These are phyloP conservation scores for Yamadazyma sp. DNA, from an alignment of 1,139 yeast species.

Conservation along the genomic window DNA sequence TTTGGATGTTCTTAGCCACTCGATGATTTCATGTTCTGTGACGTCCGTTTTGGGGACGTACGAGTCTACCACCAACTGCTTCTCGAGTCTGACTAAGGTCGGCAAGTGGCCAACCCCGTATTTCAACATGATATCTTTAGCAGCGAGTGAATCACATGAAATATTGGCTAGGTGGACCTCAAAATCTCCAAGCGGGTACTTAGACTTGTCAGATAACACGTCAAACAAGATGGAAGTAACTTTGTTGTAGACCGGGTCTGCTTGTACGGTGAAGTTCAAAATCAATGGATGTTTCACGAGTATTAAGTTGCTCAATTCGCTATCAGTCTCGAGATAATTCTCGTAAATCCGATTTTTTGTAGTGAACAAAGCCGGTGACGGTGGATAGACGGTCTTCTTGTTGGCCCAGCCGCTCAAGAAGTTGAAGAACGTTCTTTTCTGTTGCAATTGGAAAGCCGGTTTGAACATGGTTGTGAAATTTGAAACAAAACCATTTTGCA, in stretches of 20 bases:
- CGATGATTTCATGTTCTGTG: conserved; percentile 52
- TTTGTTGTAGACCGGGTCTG: conserved; percentile 61
- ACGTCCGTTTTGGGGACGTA: conserved; percentile 52
- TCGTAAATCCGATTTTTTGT: conserved; percentile 44
- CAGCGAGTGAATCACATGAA: conserved; percentile 65
- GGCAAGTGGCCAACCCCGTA: conserved; percentile 64
- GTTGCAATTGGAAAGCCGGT: conserved; percentile 3
- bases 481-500: neutral
- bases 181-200: conserved; percentile 34
- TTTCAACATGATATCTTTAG: conserved; percentile 55
- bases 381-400: conserved; percentile 34
- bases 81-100: conserved; percentile 62
- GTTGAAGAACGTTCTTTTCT: conserved; percentile 9
- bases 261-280: conserved; percentile 70
- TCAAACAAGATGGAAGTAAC: conserved; percentile 66
- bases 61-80: conserved; percentile 61
- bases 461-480: conserved; percentile 1
- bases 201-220: conserved; percentile 50
- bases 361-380: conserved; percentile 35
- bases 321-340: conserved; percentile 42
- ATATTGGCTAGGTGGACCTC: conserved; percentile 65
- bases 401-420: conserved; percentile 12
- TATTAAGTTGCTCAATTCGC: conserved; percentile 58
- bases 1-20: conserved; percentile 46
- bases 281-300: conserved; percentile 61